These are phyloP conservation scores for Neltuma alba DNA, from an alignment of 306 rosid species.

Conservation along the genomic window DNA sequence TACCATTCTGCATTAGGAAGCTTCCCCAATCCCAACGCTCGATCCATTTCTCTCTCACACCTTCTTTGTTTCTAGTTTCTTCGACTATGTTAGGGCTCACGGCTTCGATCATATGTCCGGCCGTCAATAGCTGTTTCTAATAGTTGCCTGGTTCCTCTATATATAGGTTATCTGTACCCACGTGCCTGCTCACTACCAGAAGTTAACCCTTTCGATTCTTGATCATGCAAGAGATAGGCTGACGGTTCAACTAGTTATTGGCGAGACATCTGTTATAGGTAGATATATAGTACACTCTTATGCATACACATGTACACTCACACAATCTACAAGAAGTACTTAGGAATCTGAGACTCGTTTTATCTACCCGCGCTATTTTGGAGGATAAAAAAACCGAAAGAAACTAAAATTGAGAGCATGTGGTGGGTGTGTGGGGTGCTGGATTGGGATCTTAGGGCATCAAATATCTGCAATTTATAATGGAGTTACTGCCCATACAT, in stretches of 20 bases:
- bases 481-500: neutral
- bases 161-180: neutral
- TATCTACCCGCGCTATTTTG: neutral
- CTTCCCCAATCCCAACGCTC: slow-evolving; percentile 24
- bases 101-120: slow-evolving; percentile 4
- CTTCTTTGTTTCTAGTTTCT: slow-evolving; percentile 3
- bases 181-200: slow-evolving; percentile 4
- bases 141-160: slow-evolving; percentile 28
- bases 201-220: slow-evolving; percentile 20
- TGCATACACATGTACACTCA: neutral
- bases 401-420: neutral
- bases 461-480: slow-evolving; percentile 13
- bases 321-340: neutral
- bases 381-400: slow-evolving; percentile 15
- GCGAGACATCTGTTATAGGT: neutral
- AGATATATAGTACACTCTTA: neutral
- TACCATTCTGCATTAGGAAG: slow-evolving; percentile 31
- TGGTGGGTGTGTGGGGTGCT: neutral
- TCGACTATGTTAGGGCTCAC: neutral
- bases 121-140: slow-evolving; percentile 10
- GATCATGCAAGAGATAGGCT: slow-evolving; percentile 32
- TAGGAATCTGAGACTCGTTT: neutral
- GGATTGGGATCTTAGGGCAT: slow-evolving; percentile 27
- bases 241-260: slow-evolving; percentile 4
- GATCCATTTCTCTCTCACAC: neutral